Percentiles rank a stretch among this genome's conserved stretches.
phyloP scores from a whole-genome alignment of 805 yeast species.

The Saccharomycopsis oosterbeekiorum region DNA sequence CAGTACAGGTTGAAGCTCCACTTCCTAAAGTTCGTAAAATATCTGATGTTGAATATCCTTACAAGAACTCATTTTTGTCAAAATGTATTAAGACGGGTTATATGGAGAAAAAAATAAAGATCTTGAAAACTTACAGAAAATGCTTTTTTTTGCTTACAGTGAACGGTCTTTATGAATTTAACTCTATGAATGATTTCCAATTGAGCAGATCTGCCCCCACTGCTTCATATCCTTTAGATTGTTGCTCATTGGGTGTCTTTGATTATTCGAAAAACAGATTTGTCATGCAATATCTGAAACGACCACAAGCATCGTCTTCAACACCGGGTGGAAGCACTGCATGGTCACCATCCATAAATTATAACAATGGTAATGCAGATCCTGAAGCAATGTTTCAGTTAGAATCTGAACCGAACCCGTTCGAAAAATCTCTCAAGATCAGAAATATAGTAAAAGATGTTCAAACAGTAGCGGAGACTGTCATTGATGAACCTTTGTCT shows the following conservation, averaged over 20 bases:
- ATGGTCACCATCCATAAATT: not conserved
- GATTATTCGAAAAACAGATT: constrained; percentile 5
- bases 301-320: not conserved
- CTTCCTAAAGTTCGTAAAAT: constrained; percentile 37
- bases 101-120: constrained; percentile 52
- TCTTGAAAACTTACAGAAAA: constrained; percentile 47
- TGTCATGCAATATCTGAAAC: not conserved
- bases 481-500: not conserved
- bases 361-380: not conserved
- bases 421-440: constrained; percentile 7
- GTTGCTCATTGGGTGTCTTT: constrained; percentile 8
- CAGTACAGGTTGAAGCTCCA: constrained; percentile 30
- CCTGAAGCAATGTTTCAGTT: constrained; percentile 7
- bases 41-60: constrained; percentile 44
- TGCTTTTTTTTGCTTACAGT: constrained; percentile 62
- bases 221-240: constrained; percentile 5
- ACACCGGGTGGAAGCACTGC: not conserved
- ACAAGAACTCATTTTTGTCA: constrained; percentile 39
- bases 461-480: not conserved
- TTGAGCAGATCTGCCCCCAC: constrained; percentile 7
- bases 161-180: constrained; percentile 55
- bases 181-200: not conserved
- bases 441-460: not conserved
- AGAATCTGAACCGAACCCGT: constrained; percentile 3
- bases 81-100: constrained; percentile 51